Percentiles rank a stretch among this genome's conserved stretches.
These are phyloP conservation scores for Colletotrichum magnum DNA, from an alignment of 2,329 filamentous ascomycete genomes.

Conservation along the genomic window DNA sequence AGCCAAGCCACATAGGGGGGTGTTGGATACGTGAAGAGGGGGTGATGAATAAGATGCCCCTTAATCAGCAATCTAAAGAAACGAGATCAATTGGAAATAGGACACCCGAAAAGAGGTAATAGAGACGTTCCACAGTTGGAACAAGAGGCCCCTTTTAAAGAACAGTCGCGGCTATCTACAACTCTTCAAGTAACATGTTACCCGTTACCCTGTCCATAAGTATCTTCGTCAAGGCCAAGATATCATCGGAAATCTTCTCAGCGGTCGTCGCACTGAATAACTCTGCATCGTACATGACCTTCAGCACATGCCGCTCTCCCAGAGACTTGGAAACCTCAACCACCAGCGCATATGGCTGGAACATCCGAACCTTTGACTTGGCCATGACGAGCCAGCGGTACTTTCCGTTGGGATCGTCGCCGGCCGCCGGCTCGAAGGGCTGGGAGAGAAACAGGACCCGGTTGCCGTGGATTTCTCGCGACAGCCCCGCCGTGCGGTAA, in stretches of 20 bases:
- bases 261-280: neutral
- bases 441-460: conserved; percentile 1
- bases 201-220: neutral
- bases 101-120: no score
- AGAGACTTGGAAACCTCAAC: conserved; percentile 14
- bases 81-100: no score
- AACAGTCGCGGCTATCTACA: neutral
- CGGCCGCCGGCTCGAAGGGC: conserved; percentile 8
- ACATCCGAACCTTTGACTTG: conserved; percentile 13
- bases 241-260: conserved; percentile 4
- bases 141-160: no score
- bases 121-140: no score
- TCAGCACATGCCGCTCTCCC: conserved; percentile 12
- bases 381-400: conserved; percentile 20
- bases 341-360: conserved; percentile 21
- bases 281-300: conserved; percentile 3
- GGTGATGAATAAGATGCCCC: no score
- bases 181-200: neutral
- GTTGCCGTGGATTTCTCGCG: no score
- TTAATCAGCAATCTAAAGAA: no score
- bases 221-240: neutral
- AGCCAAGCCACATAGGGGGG: no score
- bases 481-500: no score
- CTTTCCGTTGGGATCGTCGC: neutral
- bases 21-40: no score